Conservation (phyloP, 805 yeast genomes). For the Lachancea cidri region DNA sequence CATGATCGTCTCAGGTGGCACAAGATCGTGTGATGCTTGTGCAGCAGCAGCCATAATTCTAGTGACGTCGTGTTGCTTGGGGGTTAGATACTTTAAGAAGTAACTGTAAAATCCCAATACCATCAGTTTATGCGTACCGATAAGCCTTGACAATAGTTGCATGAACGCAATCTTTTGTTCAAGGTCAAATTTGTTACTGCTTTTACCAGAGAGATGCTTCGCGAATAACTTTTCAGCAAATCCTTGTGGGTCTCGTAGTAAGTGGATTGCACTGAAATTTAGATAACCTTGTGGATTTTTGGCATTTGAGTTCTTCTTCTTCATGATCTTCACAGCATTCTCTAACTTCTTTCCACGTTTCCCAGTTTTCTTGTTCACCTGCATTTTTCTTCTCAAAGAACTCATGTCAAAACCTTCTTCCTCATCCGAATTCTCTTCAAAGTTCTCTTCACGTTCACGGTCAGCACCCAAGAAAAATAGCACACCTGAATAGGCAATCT, state of each 20-base stretch:
- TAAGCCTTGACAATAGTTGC: conserved; percentile 81
- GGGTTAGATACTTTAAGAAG: conserved; percentile 84
- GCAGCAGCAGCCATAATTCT: conserved; percentile 96
- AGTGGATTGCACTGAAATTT: conserved; percentile 91
- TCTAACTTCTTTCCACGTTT: conserved; percentile 80
- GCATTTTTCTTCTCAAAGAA: conserved; percentile 72
- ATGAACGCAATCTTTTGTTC: conserved; percentile 87
- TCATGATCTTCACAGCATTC: conserved; percentile 60
- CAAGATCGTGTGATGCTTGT: conserved; percentile 93
- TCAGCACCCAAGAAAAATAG: conserved; percentile 93
- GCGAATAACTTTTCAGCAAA: conserved; percentile 83
- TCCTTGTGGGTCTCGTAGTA: conserved; percentile 95
- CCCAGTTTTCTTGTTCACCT: conserved; percentile 73
- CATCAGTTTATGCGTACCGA: conserved; percentile 92
- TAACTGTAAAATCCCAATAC: conserved; percentile 86
- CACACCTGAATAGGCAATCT: conserved; percentile 87
- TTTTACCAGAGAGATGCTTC: conserved; percentile 65
- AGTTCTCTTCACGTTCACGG: conserved; percentile 65
- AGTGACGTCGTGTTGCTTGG: conserved; percentile 91
- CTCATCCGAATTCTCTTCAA: conserved; percentile 60
- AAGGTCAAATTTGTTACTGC: conserved; percentile 63
- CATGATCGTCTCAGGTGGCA: conserved; percentile 87
- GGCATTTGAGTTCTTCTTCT: conserved; percentile 57
- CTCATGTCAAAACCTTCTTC: conserved; percentile 73
- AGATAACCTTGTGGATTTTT: conserved; percentile 43